Base-by-base conservation (phyloP, 345 rosid species). In the Salix brachista region DNA sequence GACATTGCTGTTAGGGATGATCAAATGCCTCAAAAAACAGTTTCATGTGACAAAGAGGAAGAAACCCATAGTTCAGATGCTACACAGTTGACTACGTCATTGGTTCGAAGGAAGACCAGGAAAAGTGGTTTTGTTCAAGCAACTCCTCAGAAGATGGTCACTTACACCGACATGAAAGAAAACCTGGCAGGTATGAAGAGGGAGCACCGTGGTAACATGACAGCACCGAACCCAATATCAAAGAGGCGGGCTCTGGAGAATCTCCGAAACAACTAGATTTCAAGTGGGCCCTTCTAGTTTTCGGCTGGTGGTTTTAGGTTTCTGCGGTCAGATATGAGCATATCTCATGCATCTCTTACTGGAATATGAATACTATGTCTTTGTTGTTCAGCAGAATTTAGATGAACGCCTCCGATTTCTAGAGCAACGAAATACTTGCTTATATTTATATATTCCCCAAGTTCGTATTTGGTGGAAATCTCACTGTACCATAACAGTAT, bases 201-300 rank as follows among this genome's bases (percentile, higher is more conserved):
- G 72, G 69, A 65, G 60, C 71, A 75, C 58, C 3, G 54, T 4
- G 73, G 74, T 46, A 77, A 28, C 62, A 2, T 8, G 56, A 84
- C 79, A 3, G 77, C 79, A 19, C 75, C 77, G 6, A 81, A 74
- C 76, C 19, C 84, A 52, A 64, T 46, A 30, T 36, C 66, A 2
- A 78, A 69, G 54, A 81, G 88, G 80, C 73, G 62, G 44, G 78
- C 84, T 42, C 74, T 87, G 61, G 77, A 68, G 69, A 83, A 74
- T 71, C 54, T 84, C 26, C 54, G 36, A 34, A 81, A 76, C 68
- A 60, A 81, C 13, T 65, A 75, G 81, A 54, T 64, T 42, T 42
- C 0, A 42, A 42, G 11, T 3, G 46, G 46, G 46, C 56, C 39
- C 8, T 25, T 54, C 28, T 48, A 36, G 18, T 8, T 11, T 26